A percentile compares a stretch with the other conserved stretches of the same genome.
phyloP scores from a whole-genome alignment of 352 stramenopile genomes.

The Globisporangium uncinulatum region DNA sequence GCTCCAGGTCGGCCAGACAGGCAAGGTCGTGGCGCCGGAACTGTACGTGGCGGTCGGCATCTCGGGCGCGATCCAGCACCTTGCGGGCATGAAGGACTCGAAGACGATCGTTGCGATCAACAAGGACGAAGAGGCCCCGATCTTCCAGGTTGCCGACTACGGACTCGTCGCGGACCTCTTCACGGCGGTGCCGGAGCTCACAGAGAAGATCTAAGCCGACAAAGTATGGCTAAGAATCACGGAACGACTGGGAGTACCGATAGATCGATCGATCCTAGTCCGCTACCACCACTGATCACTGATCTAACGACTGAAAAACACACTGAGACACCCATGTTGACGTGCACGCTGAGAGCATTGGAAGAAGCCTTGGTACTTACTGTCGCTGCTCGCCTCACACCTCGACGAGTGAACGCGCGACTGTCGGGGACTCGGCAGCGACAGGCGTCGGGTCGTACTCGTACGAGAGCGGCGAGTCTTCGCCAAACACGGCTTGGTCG shows the following conservation, averaged over 20 bases:
- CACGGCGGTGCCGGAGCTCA: constrained; percentile 95
- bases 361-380: too few relatives aligned
- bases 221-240: too few relatives aligned
- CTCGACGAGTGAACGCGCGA: constrained; percentile 1
- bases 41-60: constrained; percentile 97
- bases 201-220: constrained; percentile 92
- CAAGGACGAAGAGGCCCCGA: constrained; percentile 98
- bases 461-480: constrained; percentile 12
- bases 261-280: neutral
- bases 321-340: neutral
- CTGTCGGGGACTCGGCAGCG: constrained; percentile 1
- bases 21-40: constrained; percentile 97
- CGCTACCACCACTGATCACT: neutral
- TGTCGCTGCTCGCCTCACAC: constrained; percentile 3
- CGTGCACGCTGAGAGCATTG: too few relatives aligned
- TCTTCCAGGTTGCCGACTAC: constrained; percentile 99
- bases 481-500: constrained; percentile 9
- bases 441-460: constrained; percentile 13
- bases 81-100: constrained; percentile 99
- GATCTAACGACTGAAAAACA: neutral
- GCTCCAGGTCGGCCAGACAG: constrained; percentile 98
- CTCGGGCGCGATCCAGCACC: constrained; percentile 98
- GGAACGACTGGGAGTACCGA: neutral
- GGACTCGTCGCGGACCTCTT: constrained; percentile 98
- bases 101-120: constrained; percentile 99